Conservation (phyloP, 805 yeast species). For the Nakazawaea laoshanensis region DNA sequence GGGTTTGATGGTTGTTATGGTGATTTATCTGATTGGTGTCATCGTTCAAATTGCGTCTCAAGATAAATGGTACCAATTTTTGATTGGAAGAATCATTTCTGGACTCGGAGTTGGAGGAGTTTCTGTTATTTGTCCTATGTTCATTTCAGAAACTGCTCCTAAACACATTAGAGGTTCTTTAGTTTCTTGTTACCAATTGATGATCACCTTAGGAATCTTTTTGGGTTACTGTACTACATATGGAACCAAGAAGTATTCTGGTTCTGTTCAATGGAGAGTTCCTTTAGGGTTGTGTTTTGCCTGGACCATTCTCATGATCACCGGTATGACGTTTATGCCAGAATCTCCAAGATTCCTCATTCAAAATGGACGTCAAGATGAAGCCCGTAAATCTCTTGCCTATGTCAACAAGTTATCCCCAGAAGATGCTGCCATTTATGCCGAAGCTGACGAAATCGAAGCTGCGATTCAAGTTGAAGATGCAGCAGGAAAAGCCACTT, state of each 20-base stretch:
- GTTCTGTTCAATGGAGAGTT: constrained; percentile 44
- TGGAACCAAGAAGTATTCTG: constrained; percentile 38
- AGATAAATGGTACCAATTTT: constrained; percentile 41
- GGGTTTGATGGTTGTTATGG: constrained; percentile 34
- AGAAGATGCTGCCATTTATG: constrained; percentile 22
- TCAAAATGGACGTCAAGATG: constrained; percentile 40
- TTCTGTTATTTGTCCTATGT: constrained; percentile 32
- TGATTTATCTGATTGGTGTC: constrained; percentile 40
- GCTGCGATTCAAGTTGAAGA: constrained; percentile 42
- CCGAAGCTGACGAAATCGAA: constrained; percentile 25
- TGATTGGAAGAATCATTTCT: constrained; percentile 40
- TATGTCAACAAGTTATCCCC: constrained; percentile 32
- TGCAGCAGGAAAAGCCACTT: constrained; percentile 39
- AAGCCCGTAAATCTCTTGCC: constrained; percentile 44
- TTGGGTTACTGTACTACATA: constrained; percentile 47
- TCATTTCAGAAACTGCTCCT: constrained; percentile 52
- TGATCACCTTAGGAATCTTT: constrained; percentile 50
- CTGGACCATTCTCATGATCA: constrained; percentile 42
- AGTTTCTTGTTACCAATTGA: constrained; percentile 51
- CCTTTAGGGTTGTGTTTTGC: constrained; percentile 41
- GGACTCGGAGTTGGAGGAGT: constrained; percentile 36
- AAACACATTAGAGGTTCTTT: constrained; percentile 50
- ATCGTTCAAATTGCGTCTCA: constrained; percentile 39
- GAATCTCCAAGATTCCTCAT: constrained; percentile 67
- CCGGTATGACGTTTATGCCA: constrained; percentile 55